These are phyloP conservation scores for Coniochaeta prunicola DNA, from an alignment of 2,329 filamentous ascomycete genomes.

Conservation along the genomic window DNA sequence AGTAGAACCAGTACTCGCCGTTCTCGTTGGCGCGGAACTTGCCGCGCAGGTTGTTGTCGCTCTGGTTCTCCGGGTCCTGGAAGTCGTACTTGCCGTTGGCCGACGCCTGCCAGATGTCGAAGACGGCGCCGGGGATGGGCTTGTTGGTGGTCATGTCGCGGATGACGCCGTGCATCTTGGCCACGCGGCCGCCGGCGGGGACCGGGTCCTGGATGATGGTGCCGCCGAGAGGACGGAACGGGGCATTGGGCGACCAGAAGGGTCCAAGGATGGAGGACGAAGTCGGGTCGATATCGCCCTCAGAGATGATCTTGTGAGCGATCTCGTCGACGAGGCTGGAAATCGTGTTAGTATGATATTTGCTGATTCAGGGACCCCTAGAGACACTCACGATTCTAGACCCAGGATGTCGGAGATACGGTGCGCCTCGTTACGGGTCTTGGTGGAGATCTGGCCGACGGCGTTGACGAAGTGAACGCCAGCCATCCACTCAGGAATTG, in stretches of 20 bases:
- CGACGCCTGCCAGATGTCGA: slow-evolving; percentile 76
- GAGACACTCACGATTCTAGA: slow-evolving; percentile 52
- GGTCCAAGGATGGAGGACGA: slow-evolving; percentile 76
- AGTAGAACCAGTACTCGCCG: slow-evolving; percentile 53
- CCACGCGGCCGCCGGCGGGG: slow-evolving; percentile 41
- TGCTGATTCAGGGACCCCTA: neutral
- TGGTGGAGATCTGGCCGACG: slow-evolving; percentile 61
- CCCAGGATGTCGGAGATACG: slow-evolving; percentile 67
- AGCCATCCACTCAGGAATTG: slow-evolving; percentile 70
- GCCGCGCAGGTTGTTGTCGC: slow-evolving; percentile 59
- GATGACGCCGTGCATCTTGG: slow-evolving; percentile 57
- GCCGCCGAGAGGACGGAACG: slow-evolving; percentile 60
- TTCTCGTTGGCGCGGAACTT: slow-evolving; percentile 56
- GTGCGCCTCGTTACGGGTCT: slow-evolving; percentile 66
- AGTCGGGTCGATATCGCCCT: slow-evolving; percentile 46
- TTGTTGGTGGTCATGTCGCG: slow-evolving; percentile 51
- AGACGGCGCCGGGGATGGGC: slow-evolving; percentile 56
- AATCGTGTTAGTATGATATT: neutral
- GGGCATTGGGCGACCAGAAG: slow-evolving; percentile 72
- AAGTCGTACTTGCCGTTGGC: slow-evolving; percentile 64
- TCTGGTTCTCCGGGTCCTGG: slow-evolving; percentile 57
- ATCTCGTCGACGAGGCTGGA: slow-evolving; percentile 68
- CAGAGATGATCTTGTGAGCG: slow-evolving; percentile 55
- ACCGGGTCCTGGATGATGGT: slow-evolving; percentile 51
- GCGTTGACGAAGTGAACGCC: slow-evolving; percentile 54